These are phyloP conservation scores for Colletotrichum agaves DNA, from an alignment of 2,329 filamentous ascomycete genomes.

Conservation along the genomic window DNA sequence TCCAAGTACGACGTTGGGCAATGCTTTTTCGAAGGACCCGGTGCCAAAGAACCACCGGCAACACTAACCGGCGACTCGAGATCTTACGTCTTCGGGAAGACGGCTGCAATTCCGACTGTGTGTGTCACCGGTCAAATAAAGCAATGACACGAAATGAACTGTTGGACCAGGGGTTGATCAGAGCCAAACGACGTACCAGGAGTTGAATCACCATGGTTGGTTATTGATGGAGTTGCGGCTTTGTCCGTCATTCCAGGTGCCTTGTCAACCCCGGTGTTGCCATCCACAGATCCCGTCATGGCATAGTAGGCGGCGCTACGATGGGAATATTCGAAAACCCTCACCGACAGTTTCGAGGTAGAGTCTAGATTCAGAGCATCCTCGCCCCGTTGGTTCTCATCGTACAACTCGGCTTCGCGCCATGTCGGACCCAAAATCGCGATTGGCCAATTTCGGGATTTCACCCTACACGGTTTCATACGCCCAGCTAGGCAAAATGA, in stretches of 20 bases:
- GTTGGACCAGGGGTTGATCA: background rate
- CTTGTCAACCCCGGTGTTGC: background rate
- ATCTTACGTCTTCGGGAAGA: background rate
- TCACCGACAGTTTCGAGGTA: constrained; percentile 18
- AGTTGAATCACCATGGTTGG: background rate
- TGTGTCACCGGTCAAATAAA: background rate
- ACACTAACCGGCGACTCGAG: background rate
- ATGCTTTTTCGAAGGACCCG: background rate
- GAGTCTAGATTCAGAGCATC: constrained; percentile 12
- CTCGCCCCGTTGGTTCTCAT: background rate
- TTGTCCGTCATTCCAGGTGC: constrained; percentile 1
- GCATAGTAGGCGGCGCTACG: background rate
- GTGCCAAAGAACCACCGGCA: background rate
- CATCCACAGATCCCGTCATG: background rate
- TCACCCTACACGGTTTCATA: constrained; percentile 28
- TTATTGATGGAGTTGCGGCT: background rate
- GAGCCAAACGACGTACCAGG: background rate
- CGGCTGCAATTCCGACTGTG: constrained; percentile 3
- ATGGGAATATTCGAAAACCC: background rate
- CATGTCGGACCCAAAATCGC: background rate
- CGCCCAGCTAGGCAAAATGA: constrained; percentile 13
- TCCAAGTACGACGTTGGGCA: background rate
- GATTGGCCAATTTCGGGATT: constrained; percentile 16
- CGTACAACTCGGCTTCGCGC: constrained; percentile 1
- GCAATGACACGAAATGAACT: background rate